Conservation (phyloP, 305 asterid species). For the Fraxinus velutina region DNA sequence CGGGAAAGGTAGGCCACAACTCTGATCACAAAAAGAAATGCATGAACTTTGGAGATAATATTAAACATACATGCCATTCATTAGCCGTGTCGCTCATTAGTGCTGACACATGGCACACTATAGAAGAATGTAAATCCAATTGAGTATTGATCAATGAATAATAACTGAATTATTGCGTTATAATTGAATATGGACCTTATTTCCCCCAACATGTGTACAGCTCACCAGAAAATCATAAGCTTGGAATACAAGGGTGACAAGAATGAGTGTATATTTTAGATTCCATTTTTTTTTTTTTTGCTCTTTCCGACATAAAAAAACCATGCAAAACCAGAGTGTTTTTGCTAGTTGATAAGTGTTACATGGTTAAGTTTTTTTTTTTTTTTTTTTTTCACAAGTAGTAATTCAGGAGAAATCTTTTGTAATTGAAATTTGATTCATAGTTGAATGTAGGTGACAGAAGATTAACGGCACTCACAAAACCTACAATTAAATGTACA, state of each 20-base stretch:
- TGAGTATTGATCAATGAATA: background rate
- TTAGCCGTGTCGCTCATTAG: background rate
- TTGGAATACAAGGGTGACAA: background rate
- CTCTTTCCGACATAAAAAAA: background rate
- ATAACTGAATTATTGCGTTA: background rate
- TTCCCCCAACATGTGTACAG: background rate
- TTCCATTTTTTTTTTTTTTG: background rate
- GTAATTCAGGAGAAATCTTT: background rate
- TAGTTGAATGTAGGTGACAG: background rate
- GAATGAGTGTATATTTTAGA: background rate
- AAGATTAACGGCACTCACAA: background rate
- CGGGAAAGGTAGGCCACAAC: slow-evolving; percentile 95
- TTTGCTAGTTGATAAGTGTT: background rate
- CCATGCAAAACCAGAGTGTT: background rate
- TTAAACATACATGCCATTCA: background rate
- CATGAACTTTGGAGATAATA: background rate
- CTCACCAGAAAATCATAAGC: background rate
- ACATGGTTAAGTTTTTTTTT: background rate
- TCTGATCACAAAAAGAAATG: slow-evolving; percentile 44
- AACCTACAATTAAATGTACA: background rate
- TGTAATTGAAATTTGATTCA: background rate
- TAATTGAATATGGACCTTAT: background rate
- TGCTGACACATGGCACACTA: background rate
- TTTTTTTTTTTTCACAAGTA: background rate
- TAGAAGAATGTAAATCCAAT: background rate